These are phyloP conservation scores for Boletus reticuloceps DNA, from an alignment of 768 basidiomycete species.

Conservation along the genomic window DNA sequence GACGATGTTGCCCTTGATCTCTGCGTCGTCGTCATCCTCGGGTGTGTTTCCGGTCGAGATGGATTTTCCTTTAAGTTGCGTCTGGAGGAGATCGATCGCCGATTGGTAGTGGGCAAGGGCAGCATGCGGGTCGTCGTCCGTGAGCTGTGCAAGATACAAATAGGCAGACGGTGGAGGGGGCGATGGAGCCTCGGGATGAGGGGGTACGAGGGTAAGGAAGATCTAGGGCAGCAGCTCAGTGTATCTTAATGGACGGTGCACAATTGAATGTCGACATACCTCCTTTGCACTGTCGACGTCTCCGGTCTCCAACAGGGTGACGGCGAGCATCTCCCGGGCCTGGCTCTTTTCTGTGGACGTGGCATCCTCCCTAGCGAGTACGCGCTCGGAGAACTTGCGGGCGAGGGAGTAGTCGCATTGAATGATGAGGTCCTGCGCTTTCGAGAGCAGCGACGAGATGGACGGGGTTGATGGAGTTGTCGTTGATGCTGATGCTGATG, in stretches of 20 bases:
- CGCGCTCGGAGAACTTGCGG: slow-evolving; percentile 63
- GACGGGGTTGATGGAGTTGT: slow-evolving; percentile 37
- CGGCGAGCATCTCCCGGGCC: slow-evolving; percentile 79
- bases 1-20: slow-evolving; percentile 66
- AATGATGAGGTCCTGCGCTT: slow-evolving; percentile 75
- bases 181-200: slow-evolving; percentile 55
- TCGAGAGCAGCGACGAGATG: slow-evolving; percentile 59
- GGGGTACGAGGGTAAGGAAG: slow-evolving; percentile 59
- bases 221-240: slow-evolving; percentile 41
- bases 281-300: slow-evolving; percentile 68
- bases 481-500: slow-evolving; percentile 9
- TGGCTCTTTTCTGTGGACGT: slow-evolving; percentile 50
- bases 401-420: slow-evolving; percentile 88
- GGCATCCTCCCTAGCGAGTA: slow-evolving; percentile 54
- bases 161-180: slow-evolving; percentile 73
- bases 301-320: slow-evolving; percentile 75
- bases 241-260: background rate
- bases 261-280: slow-evolving; percentile 39
- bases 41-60: slow-evolving; percentile 36
- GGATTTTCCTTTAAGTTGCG: slow-evolving; percentile 74
- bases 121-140: slow-evolving; percentile 68
- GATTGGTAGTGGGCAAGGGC: slow-evolving; percentile 77
- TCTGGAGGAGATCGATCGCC: slow-evolving; percentile 69
- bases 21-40: slow-evolving; percentile 33
- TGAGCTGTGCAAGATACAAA: slow-evolving; percentile 86